Evolutionary conservation across 1,284 basidiomycete species (phyloP), one percentile per base, ranked within the genome.

Genomic region (Thelephora terrestris): DNA sequence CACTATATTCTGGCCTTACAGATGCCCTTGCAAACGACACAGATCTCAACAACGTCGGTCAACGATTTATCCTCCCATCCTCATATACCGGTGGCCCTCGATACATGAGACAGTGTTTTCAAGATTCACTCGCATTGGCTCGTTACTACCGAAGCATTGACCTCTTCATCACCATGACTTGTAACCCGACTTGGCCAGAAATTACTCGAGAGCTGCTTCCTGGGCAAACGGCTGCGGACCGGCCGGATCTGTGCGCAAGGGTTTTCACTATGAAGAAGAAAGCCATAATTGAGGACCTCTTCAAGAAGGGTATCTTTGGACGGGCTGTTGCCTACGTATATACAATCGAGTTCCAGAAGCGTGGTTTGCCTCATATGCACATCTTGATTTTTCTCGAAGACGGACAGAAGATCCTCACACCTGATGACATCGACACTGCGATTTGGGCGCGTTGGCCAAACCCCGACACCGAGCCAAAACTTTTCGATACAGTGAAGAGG

Each of bases 281-380:
- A 4, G 63, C 60, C 0, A 40, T 75, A 0, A 16, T 76, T 0
- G 55, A 71, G 0, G 57, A 67, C 34, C 65, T 72, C 24, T 38
- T 51, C 48, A 68, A 66, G 47, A 47, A 65, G 9, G 57, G 61
- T 4, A 54, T 56, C 20, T 65, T 73, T 55, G 70, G 70, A 0
- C 14, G 47, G 0, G 40, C 56, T 2, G 61, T 61, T 21, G 70
- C 64, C 0, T 47, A 66, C 49, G 64, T 77, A 1, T 71, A 70
- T 47, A 66, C 64, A 1, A 71, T 75, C 49, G 71, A 77, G 52
- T 78, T 72, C 47, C 75, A 78, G 52, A 78, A 75, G 50, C 57
- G 67, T 1, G 71, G 73, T 0, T 61, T 75, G 0, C 72, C 72
- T 2, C 74, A 76, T 46, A 64, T 70, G 52, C 74, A 78, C 49